Base-by-base conservation (phyloP, 2,329 filamentous ascomycete species). In the Trichoderma harzianum region DNA sequence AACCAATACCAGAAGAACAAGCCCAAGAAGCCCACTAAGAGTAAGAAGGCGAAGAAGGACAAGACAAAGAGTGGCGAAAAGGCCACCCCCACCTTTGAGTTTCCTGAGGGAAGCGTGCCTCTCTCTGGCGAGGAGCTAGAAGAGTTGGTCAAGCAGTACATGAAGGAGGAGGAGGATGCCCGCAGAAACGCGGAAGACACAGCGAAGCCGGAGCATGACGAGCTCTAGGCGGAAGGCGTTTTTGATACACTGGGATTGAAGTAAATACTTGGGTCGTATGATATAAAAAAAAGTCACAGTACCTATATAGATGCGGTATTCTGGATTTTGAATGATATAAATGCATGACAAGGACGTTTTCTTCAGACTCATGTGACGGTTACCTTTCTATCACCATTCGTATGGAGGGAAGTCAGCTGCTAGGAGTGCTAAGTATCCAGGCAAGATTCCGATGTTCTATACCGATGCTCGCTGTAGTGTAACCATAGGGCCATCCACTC, bases 41-140 rank as follows among this genome's bases (percentile, higher is more conserved):
- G 78, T 32, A 83, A 83, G 78, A 79, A 80, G 57, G 80, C 83
- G 76, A 79, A 76, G 76, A 81, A 78, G 74, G 76, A 80, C 72
- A 83, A 84, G 74, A 77, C 79, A 11, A 79, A 79, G 73, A 78
- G 77, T 70, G 75, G 76, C 74, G 78, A 80, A 72, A 62, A 80
- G 72, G 75, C 82, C 26, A 78, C 82, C 53, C 78, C 81, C 75
- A 85, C 83, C 70, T 53, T 69, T 69, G 83, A 87, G 75, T 75
- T 84, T 30, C 80, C 81, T 51, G 78, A 79, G 47, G 76, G 79
- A 61, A 79, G 79, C 21, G 77, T 77, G 69, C 79, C 78, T 69
- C 76, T 83, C 26, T 83, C 80, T 43, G 80, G 83, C 53, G 85
- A 86, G 75, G 81, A 86, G 76, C 84, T 88, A 70, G 83, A 89